Evolutionary conservation across 163 green algal species (phyloP).

Genomic region (Smithsoniella earleae): DNA sequence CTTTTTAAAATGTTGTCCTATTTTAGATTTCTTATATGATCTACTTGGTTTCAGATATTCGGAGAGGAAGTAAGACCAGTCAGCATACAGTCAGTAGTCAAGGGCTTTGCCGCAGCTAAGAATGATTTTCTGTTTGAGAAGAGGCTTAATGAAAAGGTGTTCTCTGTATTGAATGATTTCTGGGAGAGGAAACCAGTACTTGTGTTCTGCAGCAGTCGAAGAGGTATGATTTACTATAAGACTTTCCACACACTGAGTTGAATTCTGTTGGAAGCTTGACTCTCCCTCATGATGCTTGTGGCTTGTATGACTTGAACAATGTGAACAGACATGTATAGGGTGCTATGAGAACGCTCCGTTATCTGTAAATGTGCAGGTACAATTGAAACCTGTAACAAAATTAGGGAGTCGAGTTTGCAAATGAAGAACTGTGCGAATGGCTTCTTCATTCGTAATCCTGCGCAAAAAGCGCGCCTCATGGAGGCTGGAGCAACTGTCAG

Average conservation of each 20-base stretch:
- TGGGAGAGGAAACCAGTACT: slow-evolving; percentile 66
- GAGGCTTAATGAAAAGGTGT: slow-evolving; percentile 67
- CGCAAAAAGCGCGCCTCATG: slow-evolving; percentile 46
- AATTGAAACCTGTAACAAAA: slow-evolving; percentile 8
- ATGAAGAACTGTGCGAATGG: not conserved
- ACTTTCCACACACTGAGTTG: not conserved
- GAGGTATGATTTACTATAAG: not conserved
- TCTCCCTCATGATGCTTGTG: too few relatives aligned
- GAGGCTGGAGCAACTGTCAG: slow-evolving; percentile 35
- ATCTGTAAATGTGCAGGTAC: not conserved
- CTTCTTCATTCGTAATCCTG: slow-evolving; percentile 42
- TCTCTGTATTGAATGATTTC: slow-evolving; percentile 56
- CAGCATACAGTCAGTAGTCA: slow-evolving; percentile 69
- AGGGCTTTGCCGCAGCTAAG: slow-evolving; percentile 42
- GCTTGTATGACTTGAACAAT: too few relatives aligned
- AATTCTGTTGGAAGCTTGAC: too few relatives aligned
- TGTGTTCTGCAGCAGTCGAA: slow-evolving; percentile 74
- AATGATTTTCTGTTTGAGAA: slow-evolving; percentile 95
- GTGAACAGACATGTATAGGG: too few relatives aligned
- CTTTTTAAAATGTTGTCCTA: too few relatives aligned
- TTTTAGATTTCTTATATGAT: too few relatives aligned
- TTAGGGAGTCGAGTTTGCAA: not conserved
- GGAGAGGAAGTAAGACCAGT: slow-evolving; percentile 86
- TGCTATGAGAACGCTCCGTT: too few relatives aligned
- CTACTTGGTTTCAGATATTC: slow-evolving; percentile 29